Base-by-base conservation (phyloP, 2,329 filamentous ascomycete species). In the Cladosporium sp. region DNA sequence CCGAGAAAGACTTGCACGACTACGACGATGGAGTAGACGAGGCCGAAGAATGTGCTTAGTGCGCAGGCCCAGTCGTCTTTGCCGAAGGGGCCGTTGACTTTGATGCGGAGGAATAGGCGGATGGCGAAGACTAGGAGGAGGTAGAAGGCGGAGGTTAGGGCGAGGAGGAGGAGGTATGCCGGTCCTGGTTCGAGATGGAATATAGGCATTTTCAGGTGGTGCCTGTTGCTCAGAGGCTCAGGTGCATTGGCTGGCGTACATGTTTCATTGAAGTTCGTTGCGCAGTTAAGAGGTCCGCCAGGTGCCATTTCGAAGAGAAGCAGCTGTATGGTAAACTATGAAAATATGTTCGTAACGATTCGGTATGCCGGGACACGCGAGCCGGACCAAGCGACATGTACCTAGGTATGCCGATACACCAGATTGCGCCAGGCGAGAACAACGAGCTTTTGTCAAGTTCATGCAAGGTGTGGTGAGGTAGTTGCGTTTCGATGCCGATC, bases 81-180 rank as follows among this genome's bases (percentile, higher is more conserved):
- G 13, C 73, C 71, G 16, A 74, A 68, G 0, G 74, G 74, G 0
- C 72, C 73, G 34, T 73, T 74, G 68, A 75, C 68, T 59, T 67
- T 70, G 3, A 68, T 28, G 14, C 74, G 70, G 13, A 75, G 68
- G 67, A 72, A 74, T 1, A 71, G 23, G 6, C 74, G 72, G 48
- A 75, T 70, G 10, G 64, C n/a, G 53, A 71, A 71, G 28, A 70
- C 67, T 25, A 73, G 61, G 18, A 69, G 51, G 1, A 71, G 68
- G 70, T 68, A 74, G 51, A 70, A 58, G 32, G 70, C 63, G n/a
- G 63, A 70, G 5, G 72, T 73, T 21, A 65, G 28, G 28, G 65
- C 66, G 54, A 68, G 67, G 57, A 74, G 69, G 53, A 71, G 60
- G 53, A 74, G 66, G 57, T 66, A 69, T 34, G 70, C 69, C 2